Percentiles rank a stretch among this genome's conserved stretches.
phyloP scores from a whole-genome alignment of 768 basidiomycete species.

The Pisolithus tinctorius region DNA sequence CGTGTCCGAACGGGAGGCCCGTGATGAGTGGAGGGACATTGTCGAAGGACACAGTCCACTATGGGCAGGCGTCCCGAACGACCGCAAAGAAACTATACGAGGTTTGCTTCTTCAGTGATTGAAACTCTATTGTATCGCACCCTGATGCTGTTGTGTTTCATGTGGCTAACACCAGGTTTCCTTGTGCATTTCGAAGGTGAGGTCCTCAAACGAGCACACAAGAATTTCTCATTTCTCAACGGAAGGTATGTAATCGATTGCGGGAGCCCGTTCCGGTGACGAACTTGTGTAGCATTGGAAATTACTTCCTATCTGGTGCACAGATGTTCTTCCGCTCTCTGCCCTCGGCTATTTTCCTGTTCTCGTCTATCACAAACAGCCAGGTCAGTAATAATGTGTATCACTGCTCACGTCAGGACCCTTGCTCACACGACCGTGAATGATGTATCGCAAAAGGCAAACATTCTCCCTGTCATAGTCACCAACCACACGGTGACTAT shows the following conservation, averaged over 20 bases:
- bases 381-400: conserved; percentile 31
- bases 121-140: neutral
- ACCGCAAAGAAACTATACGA: conserved; percentile 87
- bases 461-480: conserved; percentile 85
- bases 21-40: conserved; percentile 88
- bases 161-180: conserved; percentile 51
- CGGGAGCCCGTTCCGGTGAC: neutral
- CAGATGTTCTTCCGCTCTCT: conserved; percentile 88
- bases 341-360: conserved; percentile 90
- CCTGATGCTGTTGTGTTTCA: neutral
- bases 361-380: conserved; percentile 85
- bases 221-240: conserved; percentile 90
- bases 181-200: conserved; percentile 90
- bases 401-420: conserved; percentile 7
- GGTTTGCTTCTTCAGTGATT: conserved; percentile 35
- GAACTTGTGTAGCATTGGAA: conserved; percentile 56
- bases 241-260: conserved; percentile 49
- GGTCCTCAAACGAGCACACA: conserved; percentile 81
- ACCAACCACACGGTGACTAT: conserved; percentile 97
- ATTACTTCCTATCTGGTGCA: conserved; percentile 87
- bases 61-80: conserved; percentile 83
- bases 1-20: conserved; percentile 65
- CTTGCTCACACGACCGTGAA: conserved; percentile 6
- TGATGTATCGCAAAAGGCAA: conserved; percentile 37
- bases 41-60: conserved; percentile 79